Conservation (phyloP, 1,284 basidiomycete genomes). For the Blastosporella zonata region DNA sequence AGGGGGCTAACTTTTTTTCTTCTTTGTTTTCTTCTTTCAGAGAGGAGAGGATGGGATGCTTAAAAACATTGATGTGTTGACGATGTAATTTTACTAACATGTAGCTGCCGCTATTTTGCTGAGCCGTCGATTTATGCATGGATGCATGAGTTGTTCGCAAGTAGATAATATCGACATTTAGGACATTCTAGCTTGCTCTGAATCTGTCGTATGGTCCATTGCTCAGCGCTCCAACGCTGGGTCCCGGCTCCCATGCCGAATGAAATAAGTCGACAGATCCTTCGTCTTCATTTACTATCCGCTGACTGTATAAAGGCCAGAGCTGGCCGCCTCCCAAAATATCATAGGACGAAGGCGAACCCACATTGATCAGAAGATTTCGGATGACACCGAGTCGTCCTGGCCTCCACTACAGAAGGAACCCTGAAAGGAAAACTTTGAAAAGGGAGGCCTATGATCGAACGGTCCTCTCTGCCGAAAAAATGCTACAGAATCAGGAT, state of each 20-base stretch:
- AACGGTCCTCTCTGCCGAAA: neutral
- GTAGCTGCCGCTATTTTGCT: neutral
- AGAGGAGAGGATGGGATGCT: slow-evolving; percentile 31
- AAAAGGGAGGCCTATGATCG: neutral
- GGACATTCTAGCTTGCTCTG: too few relatives aligned
- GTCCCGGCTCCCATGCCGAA: too few relatives aligned
- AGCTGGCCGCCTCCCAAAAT: neutral
- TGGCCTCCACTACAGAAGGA: too few relatives aligned
- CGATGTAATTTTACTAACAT: slow-evolving; percentile 25
- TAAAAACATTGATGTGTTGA: slow-evolving; percentile 36
- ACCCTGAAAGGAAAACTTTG: neutral
- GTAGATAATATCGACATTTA: too few relatives aligned
- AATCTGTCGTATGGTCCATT: too few relatives aligned
- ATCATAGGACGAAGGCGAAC: neutral
- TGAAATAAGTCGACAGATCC: too few relatives aligned
- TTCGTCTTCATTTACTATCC: too few relatives aligned
- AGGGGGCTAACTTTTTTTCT: neutral
- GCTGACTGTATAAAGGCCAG: too few relatives aligned
- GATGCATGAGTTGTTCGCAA: too few relatives aligned
- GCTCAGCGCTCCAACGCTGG: too few relatives aligned
- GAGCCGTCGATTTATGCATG: neutral
- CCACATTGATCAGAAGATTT: neutral
- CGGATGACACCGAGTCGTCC: neutral
- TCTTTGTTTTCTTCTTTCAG: slow-evolving; percentile 17
- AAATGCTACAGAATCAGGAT: slow-evolving; percentile 8